phyloP scores from a whole-genome alignment of 495 filamentous ascomycete species.

The Penicillium cinerascens region DNA sequence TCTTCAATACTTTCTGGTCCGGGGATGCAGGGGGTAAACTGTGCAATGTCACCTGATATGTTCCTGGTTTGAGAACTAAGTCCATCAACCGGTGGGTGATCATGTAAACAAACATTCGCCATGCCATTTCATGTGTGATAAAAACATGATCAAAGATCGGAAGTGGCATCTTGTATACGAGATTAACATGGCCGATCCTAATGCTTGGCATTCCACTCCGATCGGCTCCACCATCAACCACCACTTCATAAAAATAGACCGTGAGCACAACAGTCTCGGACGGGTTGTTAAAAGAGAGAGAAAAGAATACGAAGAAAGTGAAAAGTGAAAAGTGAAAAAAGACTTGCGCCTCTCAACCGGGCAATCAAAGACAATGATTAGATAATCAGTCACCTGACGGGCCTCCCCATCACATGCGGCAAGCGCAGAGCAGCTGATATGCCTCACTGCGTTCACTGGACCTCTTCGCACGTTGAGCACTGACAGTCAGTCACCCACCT shows the following conservation, averaged over 20 bases:
- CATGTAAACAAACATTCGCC: no score
- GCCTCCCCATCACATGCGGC: slow-evolving; percentile 6
- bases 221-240: background rate
- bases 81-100: background rate
- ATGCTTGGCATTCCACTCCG: background rate
- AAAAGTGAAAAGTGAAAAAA: background rate
- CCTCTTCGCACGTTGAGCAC: background rate
- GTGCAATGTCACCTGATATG: background rate
- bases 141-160: background rate
- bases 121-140: no score
- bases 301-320: background rate
- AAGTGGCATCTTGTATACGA: background rate
- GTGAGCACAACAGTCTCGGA: slow-evolving; percentile 1
- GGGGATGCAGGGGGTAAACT: background rate
- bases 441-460: slow-evolving; percentile 4
- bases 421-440: slow-evolving; percentile 8
- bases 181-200: background rate
- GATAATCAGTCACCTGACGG: slow-evolving; percentile 10
- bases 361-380: background rate
- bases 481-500: background rate
- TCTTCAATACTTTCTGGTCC: background rate
- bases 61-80: background rate
- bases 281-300: slow-evolving; percentile 3
- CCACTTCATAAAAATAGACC: background rate
- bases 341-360: background rate